A percentile compares a stretch with the other conserved stretches of the same genome.
phyloP scores from a whole-genome alignment of 768 basidiomycete species.

The Hypholoma sublateritium region DNA sequence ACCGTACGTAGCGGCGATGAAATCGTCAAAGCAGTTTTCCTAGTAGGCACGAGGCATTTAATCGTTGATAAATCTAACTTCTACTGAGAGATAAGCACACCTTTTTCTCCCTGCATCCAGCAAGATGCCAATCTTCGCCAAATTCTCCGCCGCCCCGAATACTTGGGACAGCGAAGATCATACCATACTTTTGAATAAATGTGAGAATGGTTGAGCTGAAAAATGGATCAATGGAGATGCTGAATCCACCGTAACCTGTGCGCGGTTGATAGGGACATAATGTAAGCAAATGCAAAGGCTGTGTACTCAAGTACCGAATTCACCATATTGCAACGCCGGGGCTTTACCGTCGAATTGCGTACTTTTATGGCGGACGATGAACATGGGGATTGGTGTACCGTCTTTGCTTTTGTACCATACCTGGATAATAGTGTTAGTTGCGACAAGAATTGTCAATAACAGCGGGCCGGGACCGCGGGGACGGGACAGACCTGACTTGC shows the following conservation, averaged over 20 bases:
- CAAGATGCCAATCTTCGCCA: slow-evolving; percentile 83
- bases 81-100: slow-evolving; percentile 29
- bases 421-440: slow-evolving; percentile 24
- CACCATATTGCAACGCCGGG: slow-evolving; percentile 76
- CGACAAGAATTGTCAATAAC: background rate
- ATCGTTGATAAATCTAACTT: background rate
- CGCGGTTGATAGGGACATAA: background rate
- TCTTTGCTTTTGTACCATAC: slow-evolving; percentile 83
- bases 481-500: slow-evolving; percentile 54
- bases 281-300: background rate
- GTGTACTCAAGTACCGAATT: background rate
- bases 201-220: slow-evolving; percentile 74
- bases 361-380: slow-evolving; percentile 73
- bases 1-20: slow-evolving; percentile 74
- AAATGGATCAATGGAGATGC: slow-evolving; percentile 66
- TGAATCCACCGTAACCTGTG: slow-evolving; percentile 81
- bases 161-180: slow-evolving; percentile 57
- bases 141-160: slow-evolving; percentile 77
- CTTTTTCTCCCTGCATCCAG: slow-evolving; percentile 70
- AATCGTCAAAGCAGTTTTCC: slow-evolving; percentile 81
- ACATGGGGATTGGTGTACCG: slow-evolving; percentile 83
- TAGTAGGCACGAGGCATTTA: slow-evolving; percentile 22
- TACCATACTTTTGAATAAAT: slow-evolving; percentile 70
- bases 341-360: slow-evolving; percentile 74
- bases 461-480: background rate